phyloP scores from a whole-genome alignment of 768 basidiomycete species.

The Coprinopsis strossmayeri region DNA sequence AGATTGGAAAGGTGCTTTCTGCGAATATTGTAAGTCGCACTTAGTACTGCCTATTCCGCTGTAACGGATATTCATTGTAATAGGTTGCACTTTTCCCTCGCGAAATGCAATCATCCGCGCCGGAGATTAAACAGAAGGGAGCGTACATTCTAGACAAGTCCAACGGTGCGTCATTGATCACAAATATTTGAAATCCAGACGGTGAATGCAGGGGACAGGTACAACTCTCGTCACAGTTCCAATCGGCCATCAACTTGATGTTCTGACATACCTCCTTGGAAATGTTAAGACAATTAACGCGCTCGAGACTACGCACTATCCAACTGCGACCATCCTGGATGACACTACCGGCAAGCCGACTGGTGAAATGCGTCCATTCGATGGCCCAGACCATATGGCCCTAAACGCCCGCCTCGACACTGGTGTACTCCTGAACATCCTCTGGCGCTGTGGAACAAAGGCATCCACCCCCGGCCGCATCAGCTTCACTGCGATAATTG shows the following conservation, averaged over 20 bases:
- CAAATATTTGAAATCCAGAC: neutral
- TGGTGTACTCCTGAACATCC: slow-evolving; percentile 1
- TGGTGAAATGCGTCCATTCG: neutral
- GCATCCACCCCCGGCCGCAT: slow-evolving; percentile 6
- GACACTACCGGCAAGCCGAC: neutral
- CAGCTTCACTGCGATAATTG: slow-evolving; percentile 11
- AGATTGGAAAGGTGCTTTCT: slow-evolving; percentile 2
- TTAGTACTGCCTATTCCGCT: no score
- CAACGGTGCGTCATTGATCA: neutral
- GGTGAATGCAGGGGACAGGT: neutral
- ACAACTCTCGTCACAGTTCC: neutral
- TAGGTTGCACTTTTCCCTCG: neutral
- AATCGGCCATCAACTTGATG: slow-evolving; percentile 8
- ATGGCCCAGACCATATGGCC: slow-evolving; percentile 5
- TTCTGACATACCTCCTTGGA: slow-evolving; percentile 10
- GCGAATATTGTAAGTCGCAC: neutral
- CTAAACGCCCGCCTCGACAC: slow-evolving; percentile 2
- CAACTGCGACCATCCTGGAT: slow-evolving; percentile 1
- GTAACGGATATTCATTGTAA: no score
- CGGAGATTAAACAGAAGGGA: neutral
- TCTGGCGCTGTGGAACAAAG: slow-evolving; percentile 3
- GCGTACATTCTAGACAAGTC: neutral
- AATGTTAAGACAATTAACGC: slow-evolving; percentile 5
- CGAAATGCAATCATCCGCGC: neutral
- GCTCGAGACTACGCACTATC: slow-evolving; percentile 2